Conservation (phyloP, 208 protist genomes). For the Leishmania martiniquensis region DNA sequence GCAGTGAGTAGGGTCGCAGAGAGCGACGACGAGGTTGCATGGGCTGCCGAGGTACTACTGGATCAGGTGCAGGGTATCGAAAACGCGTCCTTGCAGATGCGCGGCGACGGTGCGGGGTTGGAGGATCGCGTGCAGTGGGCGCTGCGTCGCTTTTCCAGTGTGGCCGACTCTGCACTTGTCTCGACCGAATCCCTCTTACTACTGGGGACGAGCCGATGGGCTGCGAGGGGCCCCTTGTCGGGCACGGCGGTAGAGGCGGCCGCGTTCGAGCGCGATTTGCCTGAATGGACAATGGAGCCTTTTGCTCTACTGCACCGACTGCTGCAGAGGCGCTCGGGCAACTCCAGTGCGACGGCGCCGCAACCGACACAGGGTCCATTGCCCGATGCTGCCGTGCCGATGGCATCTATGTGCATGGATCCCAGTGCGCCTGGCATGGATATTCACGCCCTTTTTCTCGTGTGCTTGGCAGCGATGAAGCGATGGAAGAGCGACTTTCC, state of each 20-base stretch:
- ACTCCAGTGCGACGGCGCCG: not conserved
- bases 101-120: not conserved
- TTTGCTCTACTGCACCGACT: slow-evolving; percentile 13
- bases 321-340: not conserved
- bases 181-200: slow-evolving; percentile 27
- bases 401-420: not conserved
- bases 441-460: slow-evolving; percentile 27
- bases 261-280: slow-evolving; percentile 6
- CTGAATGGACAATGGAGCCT: slow-evolving; percentile 24
- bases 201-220: slow-evolving; percentile 26
- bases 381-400: no score
- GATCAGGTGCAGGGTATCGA: not conserved
- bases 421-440: slow-evolving; percentile 1
- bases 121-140: not conserved
- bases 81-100: not conserved
- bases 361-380: not conserved
- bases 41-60: slow-evolving; percentile 6
- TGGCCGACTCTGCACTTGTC: slow-evolving; percentile 30
- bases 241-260: not conserved
- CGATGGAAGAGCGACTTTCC: slow-evolving; percentile 22
- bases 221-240: slow-evolving; percentile 7
- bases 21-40: not conserved
- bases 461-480: slow-evolving; percentile 42
- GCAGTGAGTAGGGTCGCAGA: slow-evolving; percentile 3
- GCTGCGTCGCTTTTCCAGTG: slow-evolving; percentile 10